These are phyloP conservation scores for Verticillium alfalfae DNA, from an alignment of 2,329 filamentous ascomycete genomes.

Conservation along the genomic window DNA sequence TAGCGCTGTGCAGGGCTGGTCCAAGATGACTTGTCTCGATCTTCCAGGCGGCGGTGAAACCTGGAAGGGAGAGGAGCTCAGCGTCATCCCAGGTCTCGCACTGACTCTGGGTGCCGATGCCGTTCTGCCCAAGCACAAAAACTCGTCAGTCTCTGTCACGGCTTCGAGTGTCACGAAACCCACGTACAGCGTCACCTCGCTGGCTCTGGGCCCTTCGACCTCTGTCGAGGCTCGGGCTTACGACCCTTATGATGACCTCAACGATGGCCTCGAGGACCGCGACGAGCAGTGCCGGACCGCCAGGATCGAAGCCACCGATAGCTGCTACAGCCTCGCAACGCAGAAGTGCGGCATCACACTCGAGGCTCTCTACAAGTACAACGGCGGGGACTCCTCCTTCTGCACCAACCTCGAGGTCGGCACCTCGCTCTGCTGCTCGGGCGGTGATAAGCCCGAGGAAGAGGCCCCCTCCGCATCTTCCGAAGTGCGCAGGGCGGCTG, in stretches of 20 bases:
- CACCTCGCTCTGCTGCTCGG: too few relatives aligned
- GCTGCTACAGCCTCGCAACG: constrained; percentile 25
- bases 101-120: background rate
- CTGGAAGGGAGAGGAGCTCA: background rate
- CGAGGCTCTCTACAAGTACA: too few relatives aligned
- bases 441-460: too few relatives aligned
- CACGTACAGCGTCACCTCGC: background rate
- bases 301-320: constrained; percentile 23
- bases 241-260: too few relatives aligned
- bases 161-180: background rate
- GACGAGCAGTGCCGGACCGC: constrained; percentile 24
- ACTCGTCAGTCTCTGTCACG: background rate
- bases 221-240: background rate
- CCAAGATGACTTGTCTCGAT: background rate
- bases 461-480: too few relatives aligned
- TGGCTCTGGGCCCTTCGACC: background rate
- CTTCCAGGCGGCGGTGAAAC: too few relatives aligned
- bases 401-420: too few relatives aligned
- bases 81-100: background rate
- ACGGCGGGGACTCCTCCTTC: too few relatives aligned
- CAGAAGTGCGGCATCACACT: background rate
- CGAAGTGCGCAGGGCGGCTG: too few relatives aligned
- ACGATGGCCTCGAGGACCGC: too few relatives aligned
- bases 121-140: background rate
- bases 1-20: background rate